A percentile compares a stretch with the other conserved stretches of the same genome.
Conservation (phyloP, 2,329 filamentous ascomycete species). For the Diaporthe citri region DNA sequence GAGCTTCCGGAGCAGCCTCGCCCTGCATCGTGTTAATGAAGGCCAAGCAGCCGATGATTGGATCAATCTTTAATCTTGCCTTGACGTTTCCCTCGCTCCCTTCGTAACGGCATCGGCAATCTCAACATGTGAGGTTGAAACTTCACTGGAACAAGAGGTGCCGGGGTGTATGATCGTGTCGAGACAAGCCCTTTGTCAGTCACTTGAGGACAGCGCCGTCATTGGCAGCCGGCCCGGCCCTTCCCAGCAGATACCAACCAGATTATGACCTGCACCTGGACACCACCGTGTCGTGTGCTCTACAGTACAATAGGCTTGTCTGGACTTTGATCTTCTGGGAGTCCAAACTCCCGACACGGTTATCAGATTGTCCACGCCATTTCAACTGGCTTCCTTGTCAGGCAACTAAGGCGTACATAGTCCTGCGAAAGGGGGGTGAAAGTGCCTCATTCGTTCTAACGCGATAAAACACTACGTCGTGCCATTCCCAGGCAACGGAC, state of each 20-base stretch:
- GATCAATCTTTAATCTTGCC: not conserved
- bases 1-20: conserved; percentile 4
- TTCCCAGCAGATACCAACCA: conserved; percentile 12
- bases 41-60: conserved; percentile 4
- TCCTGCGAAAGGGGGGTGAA: not conserved
- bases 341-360: not conserved
- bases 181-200: conserved; percentile 17
- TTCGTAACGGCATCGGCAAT: conserved; percentile 9
- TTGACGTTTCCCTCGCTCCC: not conserved
- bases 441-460: not conserved
- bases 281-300: not conserved
- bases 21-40: not conserved
- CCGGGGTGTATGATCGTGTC: not conserved
- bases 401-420: not conserved
- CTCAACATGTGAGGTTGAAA: conserved; percentile 18
- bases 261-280: not conserved
- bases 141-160: conserved; percentile 27
- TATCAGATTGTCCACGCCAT: not conserved
- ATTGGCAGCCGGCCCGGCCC: conserved; percentile 26
- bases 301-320: not conserved
- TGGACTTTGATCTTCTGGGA: not conserved
- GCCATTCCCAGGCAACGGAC: not conserved
- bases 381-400: not conserved
- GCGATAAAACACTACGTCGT: not conserved
- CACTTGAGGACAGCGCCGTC: not conserved